A percentile compares a stretch with the other conserved stretches of the same genome.
These are phyloP conservation scores for Linum lewisii DNA, from an alignment of 345 rosid genomes.

Conservation along the genomic window DNA sequence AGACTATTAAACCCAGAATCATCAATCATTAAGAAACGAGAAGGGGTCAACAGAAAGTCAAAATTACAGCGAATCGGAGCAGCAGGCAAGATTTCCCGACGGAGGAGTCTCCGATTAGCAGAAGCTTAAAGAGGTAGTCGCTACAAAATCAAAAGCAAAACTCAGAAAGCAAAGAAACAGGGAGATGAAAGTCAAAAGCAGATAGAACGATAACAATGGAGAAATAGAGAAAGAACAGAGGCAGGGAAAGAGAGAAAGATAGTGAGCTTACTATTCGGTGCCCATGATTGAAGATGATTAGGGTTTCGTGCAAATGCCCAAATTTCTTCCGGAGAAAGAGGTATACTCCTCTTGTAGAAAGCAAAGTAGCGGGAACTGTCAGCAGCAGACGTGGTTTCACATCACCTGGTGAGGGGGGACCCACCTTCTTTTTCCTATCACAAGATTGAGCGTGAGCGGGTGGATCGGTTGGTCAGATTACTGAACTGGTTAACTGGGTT, in stretches of 20 bases:
- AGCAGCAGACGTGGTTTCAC: no score
- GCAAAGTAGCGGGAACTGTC: no score
- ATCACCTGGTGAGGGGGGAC: no score
- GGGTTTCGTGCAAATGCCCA: slow-evolving; percentile 1
- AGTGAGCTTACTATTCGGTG: slow-evolving; percentile 21
- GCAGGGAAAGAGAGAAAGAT: background rate
- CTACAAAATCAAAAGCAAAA: slow-evolving; percentile 31
- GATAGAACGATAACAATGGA: background rate
- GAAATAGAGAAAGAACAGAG: background rate
- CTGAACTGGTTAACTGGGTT: no score
- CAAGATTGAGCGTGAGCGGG: no score
- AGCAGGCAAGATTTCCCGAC: slow-evolving; percentile 78
- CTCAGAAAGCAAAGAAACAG: slow-evolving; percentile 4
- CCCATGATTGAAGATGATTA: slow-evolving; percentile 12
- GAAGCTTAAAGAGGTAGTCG: slow-evolving; percentile 70
- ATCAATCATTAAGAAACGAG: background rate
- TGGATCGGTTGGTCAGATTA: no score
- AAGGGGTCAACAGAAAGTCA: background rate
- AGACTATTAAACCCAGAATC: background rate
- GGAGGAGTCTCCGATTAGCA: slow-evolving; percentile 75
- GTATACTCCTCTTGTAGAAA: no score
- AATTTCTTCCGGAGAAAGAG: no score
- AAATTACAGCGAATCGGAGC: slow-evolving; percentile 67
- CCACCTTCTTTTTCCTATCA: no score
- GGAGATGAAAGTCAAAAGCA: background rate